Evolutionary conservation across 257 asterid species (phyloP).

Genomic region (Nyctanthes arbortristis): DNA sequence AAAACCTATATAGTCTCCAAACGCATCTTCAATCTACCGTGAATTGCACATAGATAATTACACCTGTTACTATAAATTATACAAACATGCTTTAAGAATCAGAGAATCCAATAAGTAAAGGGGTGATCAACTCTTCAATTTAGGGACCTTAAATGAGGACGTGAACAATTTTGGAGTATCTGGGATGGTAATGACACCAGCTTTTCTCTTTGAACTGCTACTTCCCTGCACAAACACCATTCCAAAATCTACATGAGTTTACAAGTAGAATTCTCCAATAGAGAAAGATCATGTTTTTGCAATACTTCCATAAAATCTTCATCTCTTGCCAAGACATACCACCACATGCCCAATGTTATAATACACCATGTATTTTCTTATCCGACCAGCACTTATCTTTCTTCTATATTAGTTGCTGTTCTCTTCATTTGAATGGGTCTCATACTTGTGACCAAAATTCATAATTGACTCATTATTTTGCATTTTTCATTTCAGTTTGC

Average conservation of each 20-base stretch:
- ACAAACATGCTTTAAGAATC: slow-evolving; percentile 6
- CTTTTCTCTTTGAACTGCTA: slow-evolving; percentile 56
- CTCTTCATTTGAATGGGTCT: background rate
- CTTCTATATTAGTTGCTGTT: background rate
- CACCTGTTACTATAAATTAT: slow-evolving; percentile 11
- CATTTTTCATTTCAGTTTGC: background rate
- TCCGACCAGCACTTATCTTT: no score
- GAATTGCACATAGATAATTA: background rate
- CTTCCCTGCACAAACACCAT: slow-evolving; percentile 39
- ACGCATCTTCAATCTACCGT: background rate
- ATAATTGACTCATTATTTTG: background rate
- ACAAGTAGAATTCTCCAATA: background rate
- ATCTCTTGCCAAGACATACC: no score
- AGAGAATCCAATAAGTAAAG: slow-evolving; percentile 13
- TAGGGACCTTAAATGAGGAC: slow-evolving; percentile 77
- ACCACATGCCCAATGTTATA: no score
- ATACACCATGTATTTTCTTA: no score
- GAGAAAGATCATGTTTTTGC: slow-evolving; percentile 1
- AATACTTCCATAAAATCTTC: no score
- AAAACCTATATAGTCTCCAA: no score
- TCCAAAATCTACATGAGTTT: background rate
- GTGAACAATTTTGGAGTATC: slow-evolving; percentile 69
- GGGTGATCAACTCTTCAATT: slow-evolving; percentile 43
- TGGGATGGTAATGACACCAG: slow-evolving; percentile 29
- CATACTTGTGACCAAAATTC: background rate